Base-by-base conservation (phyloP, 2,329 filamentous ascomycete genomes). In the Colletotrichum salicis region DNA sequence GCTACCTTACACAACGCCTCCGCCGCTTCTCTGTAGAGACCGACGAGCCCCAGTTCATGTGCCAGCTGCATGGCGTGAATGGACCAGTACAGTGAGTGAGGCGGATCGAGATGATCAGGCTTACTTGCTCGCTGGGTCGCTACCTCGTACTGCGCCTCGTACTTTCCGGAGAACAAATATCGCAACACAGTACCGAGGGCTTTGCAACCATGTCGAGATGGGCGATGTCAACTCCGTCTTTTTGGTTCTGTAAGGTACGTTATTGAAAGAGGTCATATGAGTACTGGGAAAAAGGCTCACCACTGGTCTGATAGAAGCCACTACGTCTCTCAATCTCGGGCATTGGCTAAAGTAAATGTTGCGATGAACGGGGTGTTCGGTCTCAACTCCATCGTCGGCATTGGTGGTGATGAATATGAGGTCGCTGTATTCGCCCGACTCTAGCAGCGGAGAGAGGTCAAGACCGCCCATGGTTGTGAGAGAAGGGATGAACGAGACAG, bases 111-210 rank as follows among this genome's bases (percentile, higher is more conserved):
- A 29, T n/a, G 35, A 5, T 33, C 13, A 13, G n/a, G 12, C 35
- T 57, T 22, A 19, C 13, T 19, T 19, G 10, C 6, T 5, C 59
- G 27, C 37, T 15, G 59, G 12, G 37, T 35, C 27, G 27, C 37
- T n/a, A 29, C 19, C 45, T 29, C 33, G 11, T 13, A 45, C n/a
- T 59, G 58, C 1, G 65, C 57, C 3, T 57, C 22, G n/a, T 72
- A 71, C 15, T 61, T 24, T 12, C 70, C 56, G 0, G 48, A 60
- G 48, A 71, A 72, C 6, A 71, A 52, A 27, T 58, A 72, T 5
- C 8, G 29, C 11, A 72, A 41, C 2, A 70, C 3, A 4, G 54
- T 41, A 5, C 45, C 56, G 10, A 71, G 61, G 5, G 31, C 19
- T 6, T 37, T 24, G 2, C 52, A 37, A 10, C 67, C 29, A 19